Evolutionary conservation across 1,284 basidiomycete species (phyloP).

Genomic region (Trametes pubescens): DNA sequence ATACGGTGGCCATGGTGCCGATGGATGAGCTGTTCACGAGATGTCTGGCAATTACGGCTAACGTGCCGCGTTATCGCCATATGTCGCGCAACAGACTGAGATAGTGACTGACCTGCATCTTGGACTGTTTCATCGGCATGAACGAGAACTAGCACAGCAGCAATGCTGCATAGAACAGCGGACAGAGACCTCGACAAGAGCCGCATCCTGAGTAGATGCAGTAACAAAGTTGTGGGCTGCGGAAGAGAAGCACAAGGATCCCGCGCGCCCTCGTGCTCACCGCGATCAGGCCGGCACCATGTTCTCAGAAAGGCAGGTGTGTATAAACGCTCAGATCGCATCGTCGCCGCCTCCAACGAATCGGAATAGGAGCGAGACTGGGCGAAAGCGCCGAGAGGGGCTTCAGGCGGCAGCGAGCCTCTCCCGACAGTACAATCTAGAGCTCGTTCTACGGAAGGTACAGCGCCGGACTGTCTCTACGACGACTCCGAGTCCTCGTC

Average conservation of each 20-base stretch:
- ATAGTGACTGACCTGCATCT: conserved; percentile 39
- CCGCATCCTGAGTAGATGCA: neutral
- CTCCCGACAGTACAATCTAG: neutral
- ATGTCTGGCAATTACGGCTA: conserved; percentile 53
- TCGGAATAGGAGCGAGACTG: neutral
- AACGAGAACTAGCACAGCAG: neutral
- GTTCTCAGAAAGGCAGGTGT: conserved; percentile 9
- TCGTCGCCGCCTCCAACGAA: neutral
- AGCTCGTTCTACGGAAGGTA: conserved; percentile 13
- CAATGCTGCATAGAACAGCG: neutral
- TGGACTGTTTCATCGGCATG: conserved; percentile 38
- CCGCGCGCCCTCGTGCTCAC: neutral
- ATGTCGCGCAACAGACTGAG: neutral
- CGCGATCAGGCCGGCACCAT: conserved; percentile 15
- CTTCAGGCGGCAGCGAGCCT: neutral
- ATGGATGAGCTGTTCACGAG: conserved; percentile 52
- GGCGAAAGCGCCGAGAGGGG: neutral
- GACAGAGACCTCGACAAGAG: neutral
- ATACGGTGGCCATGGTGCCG: conserved; percentile 60
- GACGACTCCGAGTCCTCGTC: conserved; percentile 39
- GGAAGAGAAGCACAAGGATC: conserved; percentile 1
- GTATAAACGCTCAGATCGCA: conserved; percentile 23
- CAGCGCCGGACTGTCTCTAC: conserved; percentile 16
- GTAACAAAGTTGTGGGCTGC: conserved; percentile 10
- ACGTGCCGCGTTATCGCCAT: conserved; percentile 12